These are phyloP conservation scores for Lecanicillium sp. DNA, from an alignment of 2,329 filamentous ascomycete genomes.

Conservation along the genomic window DNA sequence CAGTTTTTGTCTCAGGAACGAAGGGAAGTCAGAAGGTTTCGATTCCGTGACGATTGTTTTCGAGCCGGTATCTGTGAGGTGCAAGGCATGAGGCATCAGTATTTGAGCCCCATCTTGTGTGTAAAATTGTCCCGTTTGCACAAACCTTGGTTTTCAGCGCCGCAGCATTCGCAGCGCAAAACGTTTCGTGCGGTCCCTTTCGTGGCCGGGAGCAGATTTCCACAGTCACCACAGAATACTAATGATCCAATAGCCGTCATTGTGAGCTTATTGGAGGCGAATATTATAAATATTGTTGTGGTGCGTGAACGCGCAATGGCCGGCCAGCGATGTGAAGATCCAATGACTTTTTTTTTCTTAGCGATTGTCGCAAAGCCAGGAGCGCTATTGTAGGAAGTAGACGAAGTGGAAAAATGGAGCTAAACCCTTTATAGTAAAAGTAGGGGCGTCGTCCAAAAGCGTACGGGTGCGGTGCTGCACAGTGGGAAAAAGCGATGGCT, in stretches of 20 bases:
- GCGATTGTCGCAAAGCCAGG: too few species aligned
- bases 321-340: too few species aligned
- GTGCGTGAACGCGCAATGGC: background rate
- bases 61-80: conserved; percentile 60
- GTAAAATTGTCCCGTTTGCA: conserved; percentile 5
- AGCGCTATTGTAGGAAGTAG: too few species aligned
- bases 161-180: conserved; percentile 78
- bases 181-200: conserved; percentile 68
- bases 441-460: background rate
- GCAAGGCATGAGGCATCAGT: conserved; percentile 4
- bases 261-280: conserved; percentile 14
- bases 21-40: conserved; percentile 88
- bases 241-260: conserved; percentile 90
- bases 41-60: conserved; percentile 73
- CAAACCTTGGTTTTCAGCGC: conserved; percentile 73
- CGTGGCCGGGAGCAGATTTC: conserved; percentile 77
- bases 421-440: background rate
- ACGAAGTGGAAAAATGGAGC: background rate
- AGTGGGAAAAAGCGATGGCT: conserved; percentile 6
- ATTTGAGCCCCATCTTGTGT: too few species aligned
- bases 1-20: conserved; percentile 74
- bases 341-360: too few species aligned
- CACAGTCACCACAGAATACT: conserved; percentile 88
- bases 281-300: conserved; percentile 7
- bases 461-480: too few species aligned